Evolutionary conservation across 768 basidiomycete species (phyloP).

Genomic region (Tylopilus sp.): DNA sequence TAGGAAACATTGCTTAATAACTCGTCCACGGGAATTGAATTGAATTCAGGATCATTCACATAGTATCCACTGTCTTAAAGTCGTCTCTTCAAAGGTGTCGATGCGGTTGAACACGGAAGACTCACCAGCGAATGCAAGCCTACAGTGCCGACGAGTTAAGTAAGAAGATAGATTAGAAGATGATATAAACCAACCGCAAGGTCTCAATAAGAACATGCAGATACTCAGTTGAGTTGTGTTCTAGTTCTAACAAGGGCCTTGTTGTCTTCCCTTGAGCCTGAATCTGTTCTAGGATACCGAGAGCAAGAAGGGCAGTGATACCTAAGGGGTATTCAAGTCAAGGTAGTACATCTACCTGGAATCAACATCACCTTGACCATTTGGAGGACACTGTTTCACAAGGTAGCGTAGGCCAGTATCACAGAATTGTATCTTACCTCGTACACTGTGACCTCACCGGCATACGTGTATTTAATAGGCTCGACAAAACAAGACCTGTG

Average conservation of each 20-base stretch:
- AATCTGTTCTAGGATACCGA: slow-evolving; percentile 88
- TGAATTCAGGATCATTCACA: slow-evolving; percentile 85
- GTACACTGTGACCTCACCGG: slow-evolving; percentile 80
- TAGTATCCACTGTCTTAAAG: slow-evolving; percentile 77
- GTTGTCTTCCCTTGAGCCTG: slow-evolving; percentile 72
- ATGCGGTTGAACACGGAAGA: not conserved
- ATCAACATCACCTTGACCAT: slow-evolving; percentile 71
- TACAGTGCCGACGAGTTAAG: slow-evolving; percentile 18
- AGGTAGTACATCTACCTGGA: not conserved
- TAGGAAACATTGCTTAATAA: slow-evolving; percentile 73
- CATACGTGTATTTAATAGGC: slow-evolving; percentile 90
- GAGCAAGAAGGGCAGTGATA: slow-evolving; percentile 88
- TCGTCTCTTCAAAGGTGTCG: not conserved
- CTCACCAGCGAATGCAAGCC: slow-evolving; percentile 73
- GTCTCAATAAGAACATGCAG: slow-evolving; percentile 85
- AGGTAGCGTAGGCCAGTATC: too few species aligned
- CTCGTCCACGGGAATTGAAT: slow-evolving; percentile 73
- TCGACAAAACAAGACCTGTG: slow-evolving; percentile 79
- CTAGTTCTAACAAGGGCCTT: slow-evolving; percentile 69
- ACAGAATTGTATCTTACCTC: slow-evolving; percentile 55
- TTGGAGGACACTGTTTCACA: slow-evolving; percentile 82
- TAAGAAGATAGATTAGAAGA: not conserved
- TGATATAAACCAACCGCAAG: slow-evolving; percentile 51
- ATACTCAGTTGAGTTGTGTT: slow-evolving; percentile 90
- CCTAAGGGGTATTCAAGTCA: slow-evolving; percentile 35